A percentile compares a stretch with the other conserved stretches of the same genome.
Evolutionary conservation across 1,284 basidiomycete genomes (phyloP).

Genomic region (Sporisorium scitamineum): DNA sequence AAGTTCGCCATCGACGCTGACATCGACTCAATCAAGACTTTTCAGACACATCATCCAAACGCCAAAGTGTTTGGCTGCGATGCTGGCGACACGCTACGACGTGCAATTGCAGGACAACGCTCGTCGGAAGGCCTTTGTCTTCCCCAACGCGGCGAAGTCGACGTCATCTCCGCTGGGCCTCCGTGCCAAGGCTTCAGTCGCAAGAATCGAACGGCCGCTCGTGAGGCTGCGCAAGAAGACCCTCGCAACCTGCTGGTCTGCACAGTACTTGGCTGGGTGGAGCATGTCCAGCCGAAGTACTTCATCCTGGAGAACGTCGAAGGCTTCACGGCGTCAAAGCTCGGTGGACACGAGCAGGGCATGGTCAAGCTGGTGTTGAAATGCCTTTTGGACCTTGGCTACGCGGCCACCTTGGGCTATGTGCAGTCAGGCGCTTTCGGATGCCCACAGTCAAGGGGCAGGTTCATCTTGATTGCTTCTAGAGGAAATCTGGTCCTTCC

Average conservation of each 20-base stretch:
- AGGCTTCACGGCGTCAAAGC: slow-evolving; percentile 23
- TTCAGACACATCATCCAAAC: slow-evolving; percentile 21
- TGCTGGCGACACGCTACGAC: slow-evolving; percentile 24
- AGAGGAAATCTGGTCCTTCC: slow-evolving; percentile 14
- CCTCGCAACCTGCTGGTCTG: slow-evolving; percentile 33
- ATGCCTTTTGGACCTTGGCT: slow-evolving; percentile 25
- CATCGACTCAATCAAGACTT: slow-evolving; percentile 18
- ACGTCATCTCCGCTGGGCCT: slow-evolving; percentile 34
- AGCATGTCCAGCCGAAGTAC: slow-evolving; percentile 25
- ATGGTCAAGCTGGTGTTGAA: slow-evolving; percentile 33
- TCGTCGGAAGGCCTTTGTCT: background rate
- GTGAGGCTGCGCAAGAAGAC: slow-evolving; percentile 25
- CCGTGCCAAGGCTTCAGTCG: slow-evolving; percentile 46
- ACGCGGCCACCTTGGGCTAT: slow-evolving; percentile 19
- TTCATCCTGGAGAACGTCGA: slow-evolving; percentile 42
- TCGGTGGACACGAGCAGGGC: slow-evolving; percentile 18
- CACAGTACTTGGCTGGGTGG: slow-evolving; percentile 39
- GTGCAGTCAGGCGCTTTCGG: slow-evolving; percentile 36
- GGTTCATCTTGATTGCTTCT: slow-evolving; percentile 33
- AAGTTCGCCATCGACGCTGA: slow-evolving; percentile 33
- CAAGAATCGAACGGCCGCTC: slow-evolving; percentile 15
- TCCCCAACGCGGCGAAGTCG: slow-evolving; percentile 28
- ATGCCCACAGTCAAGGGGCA: slow-evolving; percentile 28
- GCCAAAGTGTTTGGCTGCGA: slow-evolving; percentile 19
- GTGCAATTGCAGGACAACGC: slow-evolving; percentile 1